Evolutionary conservation across 2,329 filamentous ascomycete species (phyloP).

Genomic region (Fusarium paranaense): DNA sequence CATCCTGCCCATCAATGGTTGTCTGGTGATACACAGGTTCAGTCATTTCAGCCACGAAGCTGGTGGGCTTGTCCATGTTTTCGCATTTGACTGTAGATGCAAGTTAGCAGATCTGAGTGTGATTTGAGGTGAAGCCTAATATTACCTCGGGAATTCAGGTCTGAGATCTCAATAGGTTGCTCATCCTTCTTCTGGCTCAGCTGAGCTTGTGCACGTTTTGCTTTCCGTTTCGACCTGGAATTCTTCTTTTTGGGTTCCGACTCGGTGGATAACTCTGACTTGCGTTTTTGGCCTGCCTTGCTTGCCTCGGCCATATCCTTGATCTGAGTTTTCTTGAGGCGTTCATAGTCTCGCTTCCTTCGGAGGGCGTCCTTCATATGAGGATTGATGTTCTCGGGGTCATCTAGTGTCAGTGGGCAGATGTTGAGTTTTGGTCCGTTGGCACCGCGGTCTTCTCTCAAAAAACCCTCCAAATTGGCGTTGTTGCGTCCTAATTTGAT

Average conservation of each 20-base stretch:
- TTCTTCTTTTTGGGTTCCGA: constrained; percentile 43
- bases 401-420: constrained; percentile 56
- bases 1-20: constrained; percentile 52
- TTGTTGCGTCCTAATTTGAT: constrained; percentile 68
- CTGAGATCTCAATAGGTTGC: constrained; percentile 42
- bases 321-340: constrained; percentile 55
- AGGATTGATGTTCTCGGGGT: constrained; percentile 57
- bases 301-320: constrained; percentile 53
- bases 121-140: not conserved
- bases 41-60: constrained; percentile 54
- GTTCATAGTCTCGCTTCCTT: constrained; percentile 75
- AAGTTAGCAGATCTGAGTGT: constrained; percentile 13
- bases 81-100: constrained; percentile 60
- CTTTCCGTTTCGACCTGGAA: constrained; percentile 39
- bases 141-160: constrained; percentile 48
- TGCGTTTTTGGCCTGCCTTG: constrained; percentile 54
- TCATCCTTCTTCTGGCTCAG: constrained; percentile 29
- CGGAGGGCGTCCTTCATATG: constrained; percentile 68
- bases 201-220: constrained; percentile 28
- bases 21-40: constrained; percentile 55
- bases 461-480: constrained; percentile 74
- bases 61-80: constrained; percentile 51
- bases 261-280: constrained; percentile 43
- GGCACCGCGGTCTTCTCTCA: constrained; percentile 69
- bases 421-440: constrained; percentile 66